Base-by-base conservation (phyloP, 306 rosid genomes). In the Alnus rubra region DNA sequence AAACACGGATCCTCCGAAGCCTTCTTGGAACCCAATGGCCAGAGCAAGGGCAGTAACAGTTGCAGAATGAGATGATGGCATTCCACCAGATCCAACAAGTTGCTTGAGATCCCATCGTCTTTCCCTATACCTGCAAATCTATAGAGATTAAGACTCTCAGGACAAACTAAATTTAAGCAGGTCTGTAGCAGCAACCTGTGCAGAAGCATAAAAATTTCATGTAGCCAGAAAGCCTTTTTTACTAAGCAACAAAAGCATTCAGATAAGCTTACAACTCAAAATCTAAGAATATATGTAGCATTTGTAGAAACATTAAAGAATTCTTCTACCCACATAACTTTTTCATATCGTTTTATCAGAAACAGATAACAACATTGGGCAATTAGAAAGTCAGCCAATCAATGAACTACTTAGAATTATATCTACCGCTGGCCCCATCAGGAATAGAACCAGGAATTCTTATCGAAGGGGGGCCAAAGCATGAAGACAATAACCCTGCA, bases 21-120 rank as follows among this genome's bases (percentile, higher is more conserved):
- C 99, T 87, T 95, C 97, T 82, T 93, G 98, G 79, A 93, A 85
- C 35, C 98, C 99, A 80, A 93, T 75, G 18, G 98, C 93, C 2
- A 88, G 69, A 8, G 99, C 97, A 74, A 93, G 92, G 87, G 99
- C 97, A 76, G 97, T 89, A 13, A 95, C 98, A 69, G 99, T 91
- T 0, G 99, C 86, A 23, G 99, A 95, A 95, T 95, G 99, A 65
- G 99, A 95, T 1, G 99, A 95, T 8, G 99, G 99, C 99, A 95
- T 95, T 86, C 99, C 99, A 9, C 99, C 99, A 30, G 99, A 95
- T 76, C 96, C 99, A 76, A 93, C 15, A 12, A 95, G 90, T 78
- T 82, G 88, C 87, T 93, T 95, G 31, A 87, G 83, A 89, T 95
- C 99, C 99, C 98, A 95, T 85, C 90, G 81, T 81, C 83, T 91